Base-by-base conservation (phyloP, 495 filamentous ascomycete species). In the Lichina pygmaea region DNA sequence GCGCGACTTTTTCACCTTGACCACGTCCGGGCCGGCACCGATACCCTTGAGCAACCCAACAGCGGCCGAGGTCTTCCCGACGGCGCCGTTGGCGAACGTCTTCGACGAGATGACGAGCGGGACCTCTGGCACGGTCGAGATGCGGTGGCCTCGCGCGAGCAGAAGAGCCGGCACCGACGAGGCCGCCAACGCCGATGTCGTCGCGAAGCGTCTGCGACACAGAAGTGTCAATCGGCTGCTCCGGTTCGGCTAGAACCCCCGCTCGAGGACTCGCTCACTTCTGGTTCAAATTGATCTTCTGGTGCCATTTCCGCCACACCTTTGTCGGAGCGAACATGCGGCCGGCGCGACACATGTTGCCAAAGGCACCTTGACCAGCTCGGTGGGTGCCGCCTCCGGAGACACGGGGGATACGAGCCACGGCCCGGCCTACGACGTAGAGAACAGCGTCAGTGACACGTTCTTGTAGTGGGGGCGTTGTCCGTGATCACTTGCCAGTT, bases 291-390 rank as follows among this genome's bases (percentile, higher is more conserved):
- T 91, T 93, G 78, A 97, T 72, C 81, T 95, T 97, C 69, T 93
- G 81, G 73, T 97, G 91, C 91, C 91, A 97, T 72, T 93, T 95
- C 60, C 89, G 72, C 89, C 89, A 97, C 69, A 93, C 81, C 77
- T 95, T 95, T 66, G 89, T 97, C 52, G 89, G 89, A 52, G 89
- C 89, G 70, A 97, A 97, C 91, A 97, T 97, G 67, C 89, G 91
- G 67, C 89, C 89, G 58, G 86, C 93, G 64, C 89, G 85, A 70
- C 89, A 97, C 84, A 79, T 75, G 78, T 97, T 97, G 78, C 89
- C 89, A 68, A 97, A 97, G 53, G 89, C 89, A 67, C 89, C 89
- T 70, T 97, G 89, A 69, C 89, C 89, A 61, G 89, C 89, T 73
- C 89, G 89, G 75, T 97, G 89, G 62, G 89, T 97, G 78, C 89